Conservation (phyloP, 164 flowering plant genomes). For the Berberis thunbergii region DNA sequence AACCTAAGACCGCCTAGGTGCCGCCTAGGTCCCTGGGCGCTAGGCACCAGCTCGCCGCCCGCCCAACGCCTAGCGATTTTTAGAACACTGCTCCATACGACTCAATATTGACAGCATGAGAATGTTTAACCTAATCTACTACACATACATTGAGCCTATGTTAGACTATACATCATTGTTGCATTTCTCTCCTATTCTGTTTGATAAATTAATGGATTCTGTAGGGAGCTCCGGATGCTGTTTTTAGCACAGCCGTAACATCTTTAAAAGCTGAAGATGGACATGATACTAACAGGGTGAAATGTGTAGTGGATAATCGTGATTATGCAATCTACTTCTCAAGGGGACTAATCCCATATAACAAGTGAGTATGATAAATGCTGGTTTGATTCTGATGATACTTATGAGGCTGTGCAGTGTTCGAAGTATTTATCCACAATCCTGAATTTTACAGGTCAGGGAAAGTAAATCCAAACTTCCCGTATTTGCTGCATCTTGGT, state of each 20-base stretch:
- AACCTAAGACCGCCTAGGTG: too few species aligned
- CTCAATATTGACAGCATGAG: too few species aligned
- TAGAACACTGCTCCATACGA: too few species aligned
- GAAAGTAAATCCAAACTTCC: constrained; percentile 64
- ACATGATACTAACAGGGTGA: constrained; percentile 82
- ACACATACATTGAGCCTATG: too few species aligned
- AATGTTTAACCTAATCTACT: too few species aligned
- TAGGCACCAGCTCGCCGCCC: too few species aligned
- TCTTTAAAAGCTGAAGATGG: constrained; percentile 84
- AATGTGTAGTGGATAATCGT: constrained; percentile 77
- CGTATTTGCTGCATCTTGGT: constrained; percentile 91
- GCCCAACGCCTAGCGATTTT: too few species aligned
- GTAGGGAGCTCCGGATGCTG: constrained; percentile 93
- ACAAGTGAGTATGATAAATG: constrained; percentile 48
- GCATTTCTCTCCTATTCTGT: background rate
- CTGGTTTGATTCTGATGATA: background rate
- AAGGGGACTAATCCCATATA: constrained; percentile 82
- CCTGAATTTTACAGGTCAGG: constrained; percentile 46
- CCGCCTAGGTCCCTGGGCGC: too few species aligned
- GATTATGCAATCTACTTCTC: constrained; percentile 97
- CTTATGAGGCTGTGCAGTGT: background rate
- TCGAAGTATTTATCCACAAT: constrained; percentile 3
- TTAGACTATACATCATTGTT: background rate
- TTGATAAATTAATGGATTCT: constrained; percentile 2
- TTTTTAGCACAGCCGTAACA: constrained; percentile 95